These are phyloP conservation scores for Verticillium alfalfae DNA, from an alignment of 2,329 filamentous ascomycete genomes.

Conservation along the genomic window DNA sequence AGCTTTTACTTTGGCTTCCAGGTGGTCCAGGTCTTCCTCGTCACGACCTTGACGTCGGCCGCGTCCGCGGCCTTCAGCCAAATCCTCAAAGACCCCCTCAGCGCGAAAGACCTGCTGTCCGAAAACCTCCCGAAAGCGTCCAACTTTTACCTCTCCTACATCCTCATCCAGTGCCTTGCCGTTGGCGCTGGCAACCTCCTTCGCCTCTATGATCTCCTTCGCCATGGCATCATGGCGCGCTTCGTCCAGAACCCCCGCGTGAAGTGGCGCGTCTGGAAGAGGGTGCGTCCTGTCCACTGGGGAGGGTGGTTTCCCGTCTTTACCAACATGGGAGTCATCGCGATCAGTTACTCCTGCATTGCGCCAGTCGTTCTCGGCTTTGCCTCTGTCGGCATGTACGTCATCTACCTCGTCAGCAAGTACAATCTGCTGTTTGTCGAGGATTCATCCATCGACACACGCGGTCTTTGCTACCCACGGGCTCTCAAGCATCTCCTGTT, in stretches of 20 bases:
- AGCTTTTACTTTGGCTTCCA: constrained; percentile 78
- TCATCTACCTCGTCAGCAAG: constrained; percentile 83
- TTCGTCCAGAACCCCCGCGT: constrained; percentile 74
- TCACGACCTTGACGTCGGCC: constrained; percentile 72
- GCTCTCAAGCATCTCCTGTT: constrained; percentile 80
- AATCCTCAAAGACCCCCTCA: constrained; percentile 38
- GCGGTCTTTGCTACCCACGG: constrained; percentile 82
- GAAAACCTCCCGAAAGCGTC: constrained; percentile 68
- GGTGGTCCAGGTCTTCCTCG: constrained; percentile 78
- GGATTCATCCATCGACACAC: constrained; percentile 77
- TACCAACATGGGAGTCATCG: constrained; percentile 75
- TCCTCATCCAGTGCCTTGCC: constrained; percentile 83
- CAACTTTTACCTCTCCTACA: constrained; percentile 89
- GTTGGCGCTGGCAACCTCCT: constrained; percentile 71
- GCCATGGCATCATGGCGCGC: constrained; percentile 56
- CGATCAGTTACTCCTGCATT: constrained; percentile 81
- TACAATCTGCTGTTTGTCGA: constrained; percentile 90
- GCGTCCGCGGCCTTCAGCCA: constrained; percentile 56
- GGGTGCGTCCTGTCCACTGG: constrained; percentile 70
- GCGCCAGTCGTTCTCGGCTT: constrained; percentile 82
- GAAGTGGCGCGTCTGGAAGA: constrained; percentile 74
- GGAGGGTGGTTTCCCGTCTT: constrained; percentile 78
- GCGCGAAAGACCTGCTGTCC: constrained; percentile 47
- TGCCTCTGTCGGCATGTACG: constrained; percentile 67
- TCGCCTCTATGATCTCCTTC: constrained; percentile 60